A percentile compares a stretch with the other conserved stretches of the same genome.
These are phyloP conservation scores for Saccharomycopsis sp. DNA, from an alignment of 805 yeast genomes.

Conservation along the genomic window DNA sequence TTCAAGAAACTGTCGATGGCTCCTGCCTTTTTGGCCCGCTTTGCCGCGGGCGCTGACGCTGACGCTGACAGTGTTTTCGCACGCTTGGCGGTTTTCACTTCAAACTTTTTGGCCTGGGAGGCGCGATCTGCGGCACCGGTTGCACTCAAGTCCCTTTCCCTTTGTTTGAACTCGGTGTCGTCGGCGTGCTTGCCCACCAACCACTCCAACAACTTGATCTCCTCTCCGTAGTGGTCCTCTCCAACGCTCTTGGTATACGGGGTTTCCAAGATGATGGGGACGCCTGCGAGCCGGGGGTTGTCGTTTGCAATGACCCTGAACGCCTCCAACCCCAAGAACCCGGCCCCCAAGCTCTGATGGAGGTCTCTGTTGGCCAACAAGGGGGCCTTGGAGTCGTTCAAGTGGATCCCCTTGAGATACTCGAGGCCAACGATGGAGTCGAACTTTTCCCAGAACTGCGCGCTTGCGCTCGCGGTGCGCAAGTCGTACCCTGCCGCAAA, in stretches of 20 bases:
- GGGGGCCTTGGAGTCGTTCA: constrained; percentile 95
- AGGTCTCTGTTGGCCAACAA: constrained; percentile 81
- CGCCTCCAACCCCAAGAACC: constrained; percentile 80
- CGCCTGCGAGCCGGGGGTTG: constrained; percentile 31
- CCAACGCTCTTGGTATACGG: constrained; percentile 43
- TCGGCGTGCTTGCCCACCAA: constrained; percentile 46
- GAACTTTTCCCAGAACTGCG: constrained; percentile 65
- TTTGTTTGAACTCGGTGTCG: constrained; percentile 28
- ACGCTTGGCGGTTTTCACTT: constrained; percentile 7
- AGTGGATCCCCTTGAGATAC: constrained; percentile 71
- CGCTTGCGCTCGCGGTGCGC: constrained; percentile 45
- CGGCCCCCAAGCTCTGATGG: constrained; percentile 83
- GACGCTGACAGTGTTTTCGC: too few species aligned
- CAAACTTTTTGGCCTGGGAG: constrained; percentile 12
- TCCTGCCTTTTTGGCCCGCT: neutral
- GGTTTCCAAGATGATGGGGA: constrained; percentile 84
- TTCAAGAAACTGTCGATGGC: neutral
- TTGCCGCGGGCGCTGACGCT: neutral
- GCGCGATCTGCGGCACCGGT: constrained; percentile 8
- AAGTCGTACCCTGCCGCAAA: constrained; percentile 96
- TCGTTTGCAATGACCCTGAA: constrained; percentile 71
- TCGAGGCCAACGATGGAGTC: constrained; percentile 67
- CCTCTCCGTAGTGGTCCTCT: constrained; percentile 71
- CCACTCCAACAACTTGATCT: constrained; percentile 78
- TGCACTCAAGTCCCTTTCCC: neutral